These are phyloP conservation scores for Didymosphaeria variabile DNA, from an alignment of 2,329 filamentous ascomycete species.

Conservation along the genomic window DNA sequence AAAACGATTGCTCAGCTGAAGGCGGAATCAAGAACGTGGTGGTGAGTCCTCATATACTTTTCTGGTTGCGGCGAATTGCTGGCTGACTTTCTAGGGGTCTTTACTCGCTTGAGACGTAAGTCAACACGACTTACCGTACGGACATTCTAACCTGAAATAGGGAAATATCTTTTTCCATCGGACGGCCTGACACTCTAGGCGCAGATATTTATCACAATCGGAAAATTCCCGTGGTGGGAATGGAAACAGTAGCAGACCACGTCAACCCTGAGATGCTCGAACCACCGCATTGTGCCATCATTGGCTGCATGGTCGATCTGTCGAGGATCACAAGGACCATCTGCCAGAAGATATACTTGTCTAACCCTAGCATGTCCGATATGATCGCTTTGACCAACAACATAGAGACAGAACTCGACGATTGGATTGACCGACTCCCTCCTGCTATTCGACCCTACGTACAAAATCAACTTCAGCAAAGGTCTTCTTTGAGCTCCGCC, in stretches of 20 bases:
- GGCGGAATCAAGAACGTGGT: conserved; percentile 25
- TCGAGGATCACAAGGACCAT: conserved; percentile 53
- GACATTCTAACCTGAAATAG: neutral
- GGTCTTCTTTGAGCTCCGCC: conserved; percentile 34
- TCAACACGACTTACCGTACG: neutral
- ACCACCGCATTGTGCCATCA: conserved; percentile 32
- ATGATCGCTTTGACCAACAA: conserved; percentile 47
- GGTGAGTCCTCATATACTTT: conserved; percentile 2
- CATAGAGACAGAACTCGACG: conserved; percentile 49
- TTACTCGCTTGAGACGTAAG: neutral
- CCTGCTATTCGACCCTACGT: conserved; percentile 43
- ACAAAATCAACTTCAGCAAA: conserved; percentile 18
- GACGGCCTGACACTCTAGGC: conserved; percentile 59
- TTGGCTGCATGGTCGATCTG: conserved; percentile 54
- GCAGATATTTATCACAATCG: conserved; percentile 61
- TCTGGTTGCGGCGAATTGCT: neutral
- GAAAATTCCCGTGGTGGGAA: conserved; percentile 33
- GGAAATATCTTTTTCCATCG: conserved; percentile 52
- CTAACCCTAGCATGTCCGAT: conserved; percentile 44
- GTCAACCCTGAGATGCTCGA: conserved; percentile 2
- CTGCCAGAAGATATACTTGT: conserved; percentile 53
- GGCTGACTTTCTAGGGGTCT: neutral
- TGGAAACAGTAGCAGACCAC: conserved; percentile 42
- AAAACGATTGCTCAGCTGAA: conserved; percentile 9
- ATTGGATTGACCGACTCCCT: conserved; percentile 48